These are phyloP conservation scores for Haplographium delicatum DNA, from an alignment of 495 filamentous ascomycete species.

Conservation along the genomic window DNA sequence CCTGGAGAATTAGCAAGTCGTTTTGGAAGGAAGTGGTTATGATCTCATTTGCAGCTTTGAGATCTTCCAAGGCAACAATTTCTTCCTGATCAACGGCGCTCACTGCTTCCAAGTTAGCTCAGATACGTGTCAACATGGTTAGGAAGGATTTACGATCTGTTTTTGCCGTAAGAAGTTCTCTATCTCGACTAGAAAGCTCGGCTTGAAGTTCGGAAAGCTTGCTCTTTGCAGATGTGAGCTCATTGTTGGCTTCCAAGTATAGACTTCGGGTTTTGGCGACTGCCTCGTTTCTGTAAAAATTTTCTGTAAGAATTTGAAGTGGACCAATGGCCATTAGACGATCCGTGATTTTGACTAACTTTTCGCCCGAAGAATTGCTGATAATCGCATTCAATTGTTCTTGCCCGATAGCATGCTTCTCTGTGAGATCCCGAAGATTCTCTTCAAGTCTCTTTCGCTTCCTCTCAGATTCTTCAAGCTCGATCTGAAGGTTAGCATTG, in stretches of 20 bases:
- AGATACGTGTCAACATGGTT: slow-evolving; percentile 15
- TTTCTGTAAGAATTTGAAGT: slow-evolving; percentile 32
- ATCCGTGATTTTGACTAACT: slow-evolving; percentile 38
- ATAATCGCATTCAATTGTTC: slow-evolving; percentile 45
- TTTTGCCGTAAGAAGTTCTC: slow-evolving; percentile 37
- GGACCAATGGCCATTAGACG: slow-evolving; percentile 25
- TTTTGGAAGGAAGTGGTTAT: slow-evolving; percentile 44
- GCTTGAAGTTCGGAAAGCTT: slow-evolving; percentile 38
- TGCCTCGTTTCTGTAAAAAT: slow-evolving; percentile 35
- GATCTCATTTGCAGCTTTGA: slow-evolving; percentile 48
- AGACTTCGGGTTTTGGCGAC: slow-evolving; percentile 34
- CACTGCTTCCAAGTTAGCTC: slow-evolving; percentile 32
- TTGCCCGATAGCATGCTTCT: slow-evolving; percentile 44
- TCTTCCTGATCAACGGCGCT: slow-evolving; percentile 42
- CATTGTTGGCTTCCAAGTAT: slow-evolving; percentile 28
- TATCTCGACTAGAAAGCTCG: slow-evolving; percentile 38
- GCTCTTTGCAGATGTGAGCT: slow-evolving; percentile 27
- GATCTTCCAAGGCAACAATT: slow-evolving; percentile 39
- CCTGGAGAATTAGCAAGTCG: slow-evolving; percentile 44
- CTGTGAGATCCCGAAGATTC: slow-evolving; percentile 41
- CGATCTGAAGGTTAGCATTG: slow-evolving; percentile 41
- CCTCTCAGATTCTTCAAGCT: slow-evolving; percentile 40
- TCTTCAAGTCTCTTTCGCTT: slow-evolving; percentile 36
- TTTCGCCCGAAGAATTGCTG: slow-evolving; percentile 38
- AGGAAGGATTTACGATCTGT: slow-evolving; percentile 29